Conservation (phyloP, 2,329 filamentous ascomycete species). For the Graphium sp. region DNA sequence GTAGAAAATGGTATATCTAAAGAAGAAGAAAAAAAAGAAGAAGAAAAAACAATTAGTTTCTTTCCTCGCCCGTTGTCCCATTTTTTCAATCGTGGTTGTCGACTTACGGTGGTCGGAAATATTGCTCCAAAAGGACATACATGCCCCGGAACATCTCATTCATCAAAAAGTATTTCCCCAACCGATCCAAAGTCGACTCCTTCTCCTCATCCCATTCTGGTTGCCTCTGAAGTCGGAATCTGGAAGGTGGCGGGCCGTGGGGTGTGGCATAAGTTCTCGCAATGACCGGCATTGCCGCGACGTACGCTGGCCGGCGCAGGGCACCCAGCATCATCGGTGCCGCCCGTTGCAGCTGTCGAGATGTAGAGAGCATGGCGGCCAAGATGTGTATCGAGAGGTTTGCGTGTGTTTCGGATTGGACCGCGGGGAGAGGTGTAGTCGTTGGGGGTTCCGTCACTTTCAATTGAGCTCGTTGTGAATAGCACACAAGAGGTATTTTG, state of each 20-base stretch:
- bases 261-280: slow-evolving; percentile 43
- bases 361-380: slow-evolving; percentile 8
- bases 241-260: slow-evolving; percentile 58
- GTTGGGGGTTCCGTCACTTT: too few species aligned
- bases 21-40: background rate
- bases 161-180: slow-evolving; percentile 89
- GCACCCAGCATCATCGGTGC: too few species aligned
- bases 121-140: slow-evolving; percentile 96
- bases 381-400: too few species aligned
- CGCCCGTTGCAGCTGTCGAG: slow-evolving; percentile 5
- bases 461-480: too few species aligned
- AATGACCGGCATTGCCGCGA: too few species aligned
- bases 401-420: background rate
- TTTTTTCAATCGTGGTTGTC: background rate
- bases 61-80: background rate
- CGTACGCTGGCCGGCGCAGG: too few species aligned
- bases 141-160: slow-evolving; percentile 94
- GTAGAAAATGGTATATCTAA: slow-evolving; percentile 93
- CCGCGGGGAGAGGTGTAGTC: background rate
- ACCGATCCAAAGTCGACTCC: slow-evolving; percentile 64
- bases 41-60: too few species aligned
- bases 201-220: slow-evolving; percentile 67
- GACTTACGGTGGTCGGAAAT: slow-evolving; percentile 91
- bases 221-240: slow-evolving; percentile 61
- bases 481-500: too few species aligned